Conservation (phyloP, 129 eudicot species). For the Artemisia annua region DNA sequence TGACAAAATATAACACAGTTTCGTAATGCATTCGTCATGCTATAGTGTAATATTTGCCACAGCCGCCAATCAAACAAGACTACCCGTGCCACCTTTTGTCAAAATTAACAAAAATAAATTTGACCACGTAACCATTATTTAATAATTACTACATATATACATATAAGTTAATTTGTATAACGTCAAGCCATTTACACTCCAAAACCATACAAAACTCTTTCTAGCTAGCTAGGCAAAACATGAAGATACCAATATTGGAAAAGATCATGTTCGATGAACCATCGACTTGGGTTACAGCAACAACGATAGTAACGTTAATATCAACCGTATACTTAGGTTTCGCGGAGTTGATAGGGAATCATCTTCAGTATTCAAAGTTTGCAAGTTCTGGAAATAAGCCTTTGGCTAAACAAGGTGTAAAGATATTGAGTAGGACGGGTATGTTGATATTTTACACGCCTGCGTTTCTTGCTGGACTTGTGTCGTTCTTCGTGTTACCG, state of each 20-base stretch:
- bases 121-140: no score
- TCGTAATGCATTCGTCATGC: no score
- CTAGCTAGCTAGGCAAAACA: neutral
- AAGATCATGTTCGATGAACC: slow-evolving; percentile 33
- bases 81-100: no score
- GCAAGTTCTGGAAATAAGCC: neutral
- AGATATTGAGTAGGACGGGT: slow-evolving; percentile 39
- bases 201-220: no score
- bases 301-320: slow-evolving; percentile 19
- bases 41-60: no score
- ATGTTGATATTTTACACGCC: slow-evolving; percentile 43
- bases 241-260: slow-evolving; percentile 24
- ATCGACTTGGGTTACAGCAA: slow-evolving; percentile 26
- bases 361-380: slow-evolving; percentile 38
- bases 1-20: no score
- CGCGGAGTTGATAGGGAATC: slow-evolving; percentile 30
- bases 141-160: no score
- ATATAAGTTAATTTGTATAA: no score
- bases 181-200: no score
- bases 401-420: neutral
- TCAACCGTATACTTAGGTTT: slow-evolving; percentile 16
- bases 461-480: slow-evolving; percentile 36
- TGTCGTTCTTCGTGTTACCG: slow-evolving; percentile 25
- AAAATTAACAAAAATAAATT: no score
- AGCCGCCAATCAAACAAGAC: no score